Evolutionary conservation across 1,284 basidiomycete genomes (phyloP).

Genomic region (Apiotrichum mycotoxinovorans): DNA sequence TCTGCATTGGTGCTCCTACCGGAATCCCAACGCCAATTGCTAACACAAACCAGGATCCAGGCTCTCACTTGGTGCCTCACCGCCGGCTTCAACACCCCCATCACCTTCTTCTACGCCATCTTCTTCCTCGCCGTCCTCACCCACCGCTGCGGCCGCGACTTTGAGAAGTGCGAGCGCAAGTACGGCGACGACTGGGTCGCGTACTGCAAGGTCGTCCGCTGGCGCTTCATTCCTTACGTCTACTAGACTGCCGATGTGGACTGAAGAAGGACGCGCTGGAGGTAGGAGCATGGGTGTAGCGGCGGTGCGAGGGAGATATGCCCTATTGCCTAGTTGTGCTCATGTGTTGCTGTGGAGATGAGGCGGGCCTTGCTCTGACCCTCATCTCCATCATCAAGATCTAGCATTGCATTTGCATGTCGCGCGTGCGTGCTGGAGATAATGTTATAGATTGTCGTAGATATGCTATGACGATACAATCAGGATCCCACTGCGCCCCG

Average conservation of each 20-base stretch:
- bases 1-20: too few species aligned
- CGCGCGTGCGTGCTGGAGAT: background rate
- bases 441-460: slow-evolving; percentile 3
- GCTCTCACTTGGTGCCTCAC: slow-evolving; percentile 85
- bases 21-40: background rate
- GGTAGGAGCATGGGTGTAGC: too few species aligned
- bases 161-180: slow-evolving; percentile 87
- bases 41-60: slow-evolving; percentile 54
- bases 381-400: background rate
- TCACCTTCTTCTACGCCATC: slow-evolving; percentile 92
- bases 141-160: slow-evolving; percentile 84
- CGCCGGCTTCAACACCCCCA: slow-evolving; percentile 75
- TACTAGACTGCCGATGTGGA: slow-evolving; percentile 40
- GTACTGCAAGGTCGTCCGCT: slow-evolving; percentile 78
- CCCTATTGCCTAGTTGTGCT: too few species aligned
- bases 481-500: too few species aligned
- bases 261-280: too few species aligned
- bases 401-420: background rate
- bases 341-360: too few species aligned
- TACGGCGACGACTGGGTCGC: slow-evolving; percentile 94
- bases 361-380: too few species aligned
- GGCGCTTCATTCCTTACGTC: slow-evolving; percentile 75
- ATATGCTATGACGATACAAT: background rate
- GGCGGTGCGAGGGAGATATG: too few species aligned
- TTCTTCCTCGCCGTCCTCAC: slow-evolving; percentile 88